Evolutionary conservation across 192 early-diverging fungal genomes (phyloP).

Genomic region (Entomortierella lignicola): DNA sequence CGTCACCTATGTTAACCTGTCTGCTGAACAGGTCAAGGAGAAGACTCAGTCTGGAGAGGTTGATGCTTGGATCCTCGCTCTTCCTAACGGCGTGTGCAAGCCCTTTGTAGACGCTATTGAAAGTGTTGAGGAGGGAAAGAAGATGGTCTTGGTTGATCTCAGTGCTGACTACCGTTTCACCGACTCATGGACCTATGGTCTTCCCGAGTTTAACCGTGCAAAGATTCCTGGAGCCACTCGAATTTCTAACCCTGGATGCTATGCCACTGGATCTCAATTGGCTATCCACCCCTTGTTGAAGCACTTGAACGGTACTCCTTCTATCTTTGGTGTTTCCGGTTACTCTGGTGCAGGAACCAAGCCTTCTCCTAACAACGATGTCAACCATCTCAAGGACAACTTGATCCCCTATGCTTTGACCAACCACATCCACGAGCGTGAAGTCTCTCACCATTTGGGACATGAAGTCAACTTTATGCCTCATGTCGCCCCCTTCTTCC

Average conservation of each 20-base stretch:
- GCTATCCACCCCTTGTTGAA: conserved; percentile 86
- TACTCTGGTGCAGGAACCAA: conserved; percentile 99
- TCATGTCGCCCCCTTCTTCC: conserved; percentile 93
- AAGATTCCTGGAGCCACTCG: conserved; percentile 69
- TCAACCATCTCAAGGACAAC: conserved; percentile 87
- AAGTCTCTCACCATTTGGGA: conserved; percentile 84
- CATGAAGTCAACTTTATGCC: conserved; percentile 83
- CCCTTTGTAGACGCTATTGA: conserved; percentile 92
- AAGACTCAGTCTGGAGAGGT: conserved; percentile 74
- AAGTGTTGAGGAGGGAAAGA: conserved; percentile 60
- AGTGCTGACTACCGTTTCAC: conserved; percentile 96
- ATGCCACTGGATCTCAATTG: conserved; percentile 97
- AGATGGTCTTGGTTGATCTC: conserved; percentile 86
- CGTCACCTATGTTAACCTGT: conserved; percentile 85
- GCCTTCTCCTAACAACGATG: conserved; percentile 96
- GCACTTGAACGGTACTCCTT: conserved; percentile 70
- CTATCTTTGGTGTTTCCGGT: conserved; percentile 95
- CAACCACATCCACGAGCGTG: conserved; percentile 96
- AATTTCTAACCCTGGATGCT: conserved; percentile 98
- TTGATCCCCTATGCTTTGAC: conserved; percentile 93
- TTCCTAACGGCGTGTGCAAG: conserved; percentile 93
- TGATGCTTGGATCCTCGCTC: conserved; percentile 95
- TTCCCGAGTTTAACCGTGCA: conserved; percentile 85
- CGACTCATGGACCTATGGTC: conserved; percentile 87
- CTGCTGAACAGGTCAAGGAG: conserved; percentile 72